Base-by-base conservation (phyloP, 192 early-diverging fungal genomes). In the Coemansia sp. region DNA sequence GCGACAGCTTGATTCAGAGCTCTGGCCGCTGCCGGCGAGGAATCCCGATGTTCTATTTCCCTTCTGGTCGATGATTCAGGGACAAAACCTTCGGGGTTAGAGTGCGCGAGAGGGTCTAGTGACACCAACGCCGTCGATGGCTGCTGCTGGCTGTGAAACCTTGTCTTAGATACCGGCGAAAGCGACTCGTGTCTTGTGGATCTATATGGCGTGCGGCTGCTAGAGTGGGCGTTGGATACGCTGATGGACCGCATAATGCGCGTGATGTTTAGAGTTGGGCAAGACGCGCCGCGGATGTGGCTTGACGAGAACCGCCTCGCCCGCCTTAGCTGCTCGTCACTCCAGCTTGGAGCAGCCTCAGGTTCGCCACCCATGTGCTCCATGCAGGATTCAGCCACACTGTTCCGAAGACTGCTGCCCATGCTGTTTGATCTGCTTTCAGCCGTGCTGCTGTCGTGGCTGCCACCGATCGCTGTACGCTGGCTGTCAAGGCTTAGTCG, bases 231-330 rank as follows among this genome's bases (percentile, higher is more conserved):
- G 59, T 36, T 59, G 56, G 74, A 75, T 25, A 70, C 67, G 38
- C 75, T 77, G 59, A 79, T 79, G 19, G 75, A 73, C 45, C 70
- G 75, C 70, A 79, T 73, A 50, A 79, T 72, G 11, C 70, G 75
- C 7, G 70, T 72, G 47, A 79, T 79, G 53, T 72, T 62, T 20
- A 79, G 70, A 19, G 70, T 66, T 11, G 75, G 75, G 22, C 75
- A 79, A 20, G 75, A 79, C 8, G 52, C 47, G 36, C 66, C 70
- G 28, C 75, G 75, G 23, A 63, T 50, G 53, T 79, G 75, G 65
- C 70, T 68, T 27, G 57, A 53, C 28, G 62, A 62, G 40, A 59
- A 63, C 65, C 70, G 61, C 59, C 64, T 58, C 19, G 71, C 57
- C 20, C 71, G 48, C 34, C 61, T 36, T 11, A 74, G 56, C 57